Evolutionary conservation across 108 stramenopile species (phyloP), one percentile per base, ranked within the genome.

Genomic region (Skeletonema marinoi): DNA sequence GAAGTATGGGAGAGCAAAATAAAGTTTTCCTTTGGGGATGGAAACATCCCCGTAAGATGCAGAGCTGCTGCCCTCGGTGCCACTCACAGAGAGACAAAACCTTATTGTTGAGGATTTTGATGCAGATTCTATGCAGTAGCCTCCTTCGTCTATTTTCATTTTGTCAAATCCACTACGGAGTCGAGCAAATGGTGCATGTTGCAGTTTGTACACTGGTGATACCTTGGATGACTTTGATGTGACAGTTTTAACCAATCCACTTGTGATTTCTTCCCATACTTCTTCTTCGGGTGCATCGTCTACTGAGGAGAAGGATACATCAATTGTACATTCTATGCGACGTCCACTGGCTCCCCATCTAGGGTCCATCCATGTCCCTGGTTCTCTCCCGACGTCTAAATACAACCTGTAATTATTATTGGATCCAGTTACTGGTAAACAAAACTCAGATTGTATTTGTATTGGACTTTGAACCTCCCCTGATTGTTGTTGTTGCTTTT

Each of bases 321-420:
- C 92, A 60, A 93, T 36, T 1, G 89, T 81, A n/a, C 78, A 84
- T 56, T 84, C 84, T 44, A 93, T 89, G 19, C 92, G 59, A 30
- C 76, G 74, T 0, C 92, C 88, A 74, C 87, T 88, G 14, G 87
- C 89, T 41, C 88, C 92, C 92, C 92, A 93, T 70, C 88, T 75
- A 35, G 89, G 88, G 66, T 93, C 90, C 92, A 93, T 93, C 92
- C 92, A 93, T 9, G 90, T 89, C 8, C 92, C 92, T 29, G 79
- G 81, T 63, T 93, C 92, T 76, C 92, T 76, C 29, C 92, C 92
- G 59, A 93, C 81, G 68, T 88, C 87, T 11, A 88, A 48, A 36
- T 90, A 83, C 46, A 93, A 60, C 41, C 88, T 77, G 85, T 82
- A 90, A 66, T 31, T 74, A 8, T 48, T 66, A 21, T 78, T 84